These are phyloP conservation scores for Pseudofabraea citricarpa DNA, from an alignment of 2,329 filamentous ascomycete species.

Conservation along the genomic window DNA sequence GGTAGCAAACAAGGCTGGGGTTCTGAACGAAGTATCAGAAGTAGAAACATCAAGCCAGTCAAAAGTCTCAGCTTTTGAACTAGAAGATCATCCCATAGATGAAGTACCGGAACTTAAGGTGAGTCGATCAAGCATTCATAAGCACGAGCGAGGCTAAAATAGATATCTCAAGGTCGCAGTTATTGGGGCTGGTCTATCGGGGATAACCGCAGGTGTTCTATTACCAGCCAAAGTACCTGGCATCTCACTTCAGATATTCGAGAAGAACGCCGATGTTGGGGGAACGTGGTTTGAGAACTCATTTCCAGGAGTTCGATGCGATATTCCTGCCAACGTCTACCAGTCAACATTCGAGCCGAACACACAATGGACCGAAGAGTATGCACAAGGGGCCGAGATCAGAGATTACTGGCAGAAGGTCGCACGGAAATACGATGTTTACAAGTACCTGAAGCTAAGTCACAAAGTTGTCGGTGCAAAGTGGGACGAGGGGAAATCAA, in stretches of 20 bases:
- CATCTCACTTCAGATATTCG: constrained; percentile 60
- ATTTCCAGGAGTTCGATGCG: constrained; percentile 20
- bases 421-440: constrained; percentile 60
- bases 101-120: constrained; percentile 4
- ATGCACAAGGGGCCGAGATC: constrained; percentile 63
- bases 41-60: too few species aligned
- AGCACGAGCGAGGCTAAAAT: neutral
- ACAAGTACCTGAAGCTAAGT: constrained; percentile 49
- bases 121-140: constrained; percentile 1
- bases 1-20: too few species aligned
- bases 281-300: constrained; percentile 51
- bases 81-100: constrained; percentile 35
- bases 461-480: constrained; percentile 49
- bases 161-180: constrained; percentile 42
- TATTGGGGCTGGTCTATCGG: constrained; percentile 59
- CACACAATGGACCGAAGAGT: constrained; percentile 63
- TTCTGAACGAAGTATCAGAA: too few species aligned
- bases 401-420: constrained; percentile 59
- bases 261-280: constrained; percentile 62
- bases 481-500: constrained; percentile 47
- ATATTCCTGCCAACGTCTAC: constrained; percentile 46
- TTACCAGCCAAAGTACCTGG: constrained; percentile 65
- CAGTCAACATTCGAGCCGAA: constrained; percentile 66
- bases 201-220: constrained; percentile 59
- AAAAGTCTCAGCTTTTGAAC: constrained; percentile 25